Conservation (phyloP, 2,329 filamentous ascomycete genomes). For the Falciphora oryzae region DNA sequence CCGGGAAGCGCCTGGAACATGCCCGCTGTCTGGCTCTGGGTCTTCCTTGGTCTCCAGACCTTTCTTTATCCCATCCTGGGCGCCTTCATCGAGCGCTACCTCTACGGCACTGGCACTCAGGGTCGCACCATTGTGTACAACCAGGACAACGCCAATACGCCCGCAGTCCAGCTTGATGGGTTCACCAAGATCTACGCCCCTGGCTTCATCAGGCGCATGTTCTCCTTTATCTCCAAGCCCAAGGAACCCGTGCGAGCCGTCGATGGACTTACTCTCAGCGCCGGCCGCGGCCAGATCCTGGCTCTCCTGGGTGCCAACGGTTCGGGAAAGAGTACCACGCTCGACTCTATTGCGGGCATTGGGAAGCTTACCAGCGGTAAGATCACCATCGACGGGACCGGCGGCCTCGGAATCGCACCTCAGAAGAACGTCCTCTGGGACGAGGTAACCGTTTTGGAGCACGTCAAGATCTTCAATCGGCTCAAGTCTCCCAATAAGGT, state of each 20-base stretch:
- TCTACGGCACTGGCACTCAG: constrained; percentile 69
- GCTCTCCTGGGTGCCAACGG: constrained; percentile 86
- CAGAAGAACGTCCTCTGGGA: constrained; percentile 96
- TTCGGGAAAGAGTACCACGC: constrained; percentile 82
- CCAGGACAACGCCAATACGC: constrained; percentile 25
- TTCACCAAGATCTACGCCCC: constrained; percentile 78
- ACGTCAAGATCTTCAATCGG: constrained; percentile 76
- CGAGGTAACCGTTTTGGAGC: constrained; percentile 78
- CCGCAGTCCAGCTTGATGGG: constrained; percentile 62
- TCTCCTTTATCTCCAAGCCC: constrained; percentile 38
- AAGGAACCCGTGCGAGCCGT: constrained; percentile 75
- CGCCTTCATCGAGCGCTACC: constrained; percentile 62
- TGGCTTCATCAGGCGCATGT: constrained; percentile 50
- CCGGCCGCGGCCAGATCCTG: constrained; percentile 74
- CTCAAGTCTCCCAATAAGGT: constrained; percentile 60
- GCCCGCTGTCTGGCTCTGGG: constrained; percentile 70
- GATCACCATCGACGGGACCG: constrained; percentile 71
- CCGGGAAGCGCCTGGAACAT: constrained; percentile 63
- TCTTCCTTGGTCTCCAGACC: constrained; percentile 73
- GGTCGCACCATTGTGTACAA: constrained; percentile 47
- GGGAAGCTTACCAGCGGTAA: constrained; percentile 69
- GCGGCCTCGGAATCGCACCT: constrained; percentile 79
- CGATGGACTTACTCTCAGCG: constrained; percentile 63
- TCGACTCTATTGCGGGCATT: constrained; percentile 81
- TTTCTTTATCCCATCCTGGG: constrained; percentile 71